phyloP scores from a whole-genome alignment of 2,329 filamentous ascomycete species.

The Fusarium papillatum region DNA sequence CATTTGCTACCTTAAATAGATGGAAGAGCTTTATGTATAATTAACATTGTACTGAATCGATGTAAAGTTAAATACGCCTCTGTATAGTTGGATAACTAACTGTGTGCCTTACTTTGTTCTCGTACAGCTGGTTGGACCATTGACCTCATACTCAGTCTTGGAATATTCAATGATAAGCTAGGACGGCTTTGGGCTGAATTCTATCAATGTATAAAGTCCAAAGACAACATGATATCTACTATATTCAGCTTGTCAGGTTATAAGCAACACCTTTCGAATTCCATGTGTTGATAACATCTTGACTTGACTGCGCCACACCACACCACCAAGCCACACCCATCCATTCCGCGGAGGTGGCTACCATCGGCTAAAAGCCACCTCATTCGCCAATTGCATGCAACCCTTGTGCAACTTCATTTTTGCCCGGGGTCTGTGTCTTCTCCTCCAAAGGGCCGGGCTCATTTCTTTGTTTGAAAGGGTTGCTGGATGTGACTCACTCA shows the following conservation, averaged over 20 bases:
- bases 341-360: slow-evolving; percentile 13
- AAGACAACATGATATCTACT: not conserved
- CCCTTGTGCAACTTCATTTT: slow-evolving; percentile 30
- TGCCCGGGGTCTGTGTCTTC: slow-evolving; percentile 7
- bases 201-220: not conserved
- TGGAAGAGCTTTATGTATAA: not conserved
- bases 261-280: not conserved
- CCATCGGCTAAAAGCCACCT: slow-evolving; percentile 31
- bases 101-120: not conserved
- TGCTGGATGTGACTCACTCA: slow-evolving; percentile 30
- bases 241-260: not conserved
- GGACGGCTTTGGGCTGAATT: not conserved
- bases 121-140: not conserved
- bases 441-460: not conserved
- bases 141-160: not conserved
- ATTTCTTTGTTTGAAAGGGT: slow-evolving; percentile 26
- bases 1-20: not conserved
- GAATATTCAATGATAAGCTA: not conserved
- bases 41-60: not conserved
- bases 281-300: not conserved
- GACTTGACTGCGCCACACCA: not conserved
- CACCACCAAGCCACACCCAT: not conserved
- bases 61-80: not conserved
- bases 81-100: not conserved
- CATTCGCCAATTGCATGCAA: slow-evolving; percentile 17